Percentiles rank a stretch among this genome's conserved stretches.
Conservation (phyloP, 306 rosid species). For the Leucaena leucocephala region DNA sequence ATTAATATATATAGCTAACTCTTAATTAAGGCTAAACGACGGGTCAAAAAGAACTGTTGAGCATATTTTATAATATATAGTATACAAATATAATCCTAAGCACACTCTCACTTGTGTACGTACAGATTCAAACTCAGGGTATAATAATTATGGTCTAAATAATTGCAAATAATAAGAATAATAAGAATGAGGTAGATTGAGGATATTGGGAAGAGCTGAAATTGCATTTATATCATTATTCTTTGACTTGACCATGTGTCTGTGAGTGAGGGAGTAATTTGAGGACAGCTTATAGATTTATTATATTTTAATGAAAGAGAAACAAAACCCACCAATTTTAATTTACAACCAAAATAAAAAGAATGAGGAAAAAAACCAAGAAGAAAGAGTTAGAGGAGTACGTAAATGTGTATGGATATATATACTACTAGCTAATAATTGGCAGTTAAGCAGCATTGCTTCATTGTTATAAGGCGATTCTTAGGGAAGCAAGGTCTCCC, state of each 20-base stretch:
- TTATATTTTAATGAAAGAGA: slow-evolving; percentile 20
- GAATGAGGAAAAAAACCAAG: not conserved
- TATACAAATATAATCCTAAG: not conserved
- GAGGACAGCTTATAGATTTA: slow-evolving; percentile 39
- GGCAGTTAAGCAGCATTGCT: slow-evolving; percentile 55
- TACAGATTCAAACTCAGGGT: slow-evolving; percentile 28
- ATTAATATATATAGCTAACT: slow-evolving; percentile 9
- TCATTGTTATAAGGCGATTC: slow-evolving; percentile 74
- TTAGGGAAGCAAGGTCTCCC: slow-evolving; percentile 74
- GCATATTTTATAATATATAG: not conserved
- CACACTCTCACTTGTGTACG: slow-evolving; percentile 36
- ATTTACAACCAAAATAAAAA: not conserved
- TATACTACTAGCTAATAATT: slow-evolving; percentile 37
- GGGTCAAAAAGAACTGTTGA: slow-evolving; percentile 24
- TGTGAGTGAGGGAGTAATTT: slow-evolving; percentile 35
- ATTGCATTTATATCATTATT: slow-evolving; percentile 53
- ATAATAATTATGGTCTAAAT: slow-evolving; percentile 32
- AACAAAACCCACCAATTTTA: not conserved
- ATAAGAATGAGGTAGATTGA: slow-evolving; percentile 35
- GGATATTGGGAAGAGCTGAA: slow-evolving; percentile 58
- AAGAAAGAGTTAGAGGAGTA: not conserved
- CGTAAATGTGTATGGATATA: slow-evolving; percentile 8
- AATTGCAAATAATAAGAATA: slow-evolving; percentile 16
- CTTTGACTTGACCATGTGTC: slow-evolving; percentile 65
- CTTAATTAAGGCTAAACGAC: not conserved